Percentiles rank a stretch among this genome's conserved stretches.
phyloP scores from a whole-genome alignment of 139 green algal species.

The Gonium pectorale region DNA sequence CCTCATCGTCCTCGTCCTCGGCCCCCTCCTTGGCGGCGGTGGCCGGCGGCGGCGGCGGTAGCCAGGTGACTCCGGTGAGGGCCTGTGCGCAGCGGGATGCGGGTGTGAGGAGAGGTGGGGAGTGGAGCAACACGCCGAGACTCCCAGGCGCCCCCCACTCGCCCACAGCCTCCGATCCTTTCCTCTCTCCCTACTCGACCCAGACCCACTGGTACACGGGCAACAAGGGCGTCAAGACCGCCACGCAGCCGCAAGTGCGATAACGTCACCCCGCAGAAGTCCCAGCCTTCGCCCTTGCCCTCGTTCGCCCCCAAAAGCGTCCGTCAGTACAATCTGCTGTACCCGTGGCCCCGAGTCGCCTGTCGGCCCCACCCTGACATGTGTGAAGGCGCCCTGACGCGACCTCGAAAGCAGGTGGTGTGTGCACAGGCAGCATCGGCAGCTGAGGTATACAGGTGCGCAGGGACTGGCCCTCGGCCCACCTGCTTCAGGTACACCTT shows the following conservation, averaged over 20 bases:
- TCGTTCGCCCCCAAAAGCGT: too few relatives aligned
- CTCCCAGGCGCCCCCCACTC: background rate
- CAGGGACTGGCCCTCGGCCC: too few relatives aligned
- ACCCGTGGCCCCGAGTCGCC: too few relatives aligned
- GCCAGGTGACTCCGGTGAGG: slow-evolving; percentile 60
- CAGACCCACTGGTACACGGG: too few relatives aligned
- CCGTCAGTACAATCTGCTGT: too few relatives aligned
- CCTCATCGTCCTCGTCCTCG: background rate
- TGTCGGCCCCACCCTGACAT: too few relatives aligned
- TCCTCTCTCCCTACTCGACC: background rate
- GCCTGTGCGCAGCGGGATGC: slow-evolving; percentile 19
- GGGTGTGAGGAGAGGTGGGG: background rate
- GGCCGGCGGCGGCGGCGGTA: slow-evolving; percentile 4
- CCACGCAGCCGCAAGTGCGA: too few relatives aligned
- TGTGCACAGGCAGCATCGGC: too few relatives aligned
- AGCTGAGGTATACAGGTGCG: background rate
- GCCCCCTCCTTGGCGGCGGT: background rate
- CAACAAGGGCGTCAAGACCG: too few relatives aligned
- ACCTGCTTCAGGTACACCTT: slow-evolving; percentile 77
- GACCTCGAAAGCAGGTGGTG: too few relatives aligned
- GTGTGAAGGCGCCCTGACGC: too few relatives aligned
- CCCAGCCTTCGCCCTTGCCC: background rate
- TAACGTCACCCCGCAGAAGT: background rate
- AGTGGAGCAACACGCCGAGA: background rate
- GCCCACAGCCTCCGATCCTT: background rate